Percentiles rank a stretch among this genome's conserved stretches.
Conservation (phyloP, 2,329 filamentous ascomycete genomes). For the Fusarium mexicanum region DNA sequence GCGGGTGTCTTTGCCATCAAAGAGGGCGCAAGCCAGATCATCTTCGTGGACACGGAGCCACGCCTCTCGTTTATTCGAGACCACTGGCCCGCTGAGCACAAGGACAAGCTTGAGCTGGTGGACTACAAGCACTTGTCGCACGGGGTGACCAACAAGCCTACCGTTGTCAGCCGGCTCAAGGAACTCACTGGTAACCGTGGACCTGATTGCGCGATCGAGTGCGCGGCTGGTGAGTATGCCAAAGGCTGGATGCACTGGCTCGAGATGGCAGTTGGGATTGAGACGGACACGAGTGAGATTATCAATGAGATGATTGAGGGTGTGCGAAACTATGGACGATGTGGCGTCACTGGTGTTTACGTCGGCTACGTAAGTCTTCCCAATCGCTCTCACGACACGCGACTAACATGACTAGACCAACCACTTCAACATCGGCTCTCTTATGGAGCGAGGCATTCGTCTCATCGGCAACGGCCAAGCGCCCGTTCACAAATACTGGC, state of each 20-base stretch:
- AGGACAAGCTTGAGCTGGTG: slow-evolving; percentile 69
- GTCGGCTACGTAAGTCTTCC: slow-evolving; percentile 63
- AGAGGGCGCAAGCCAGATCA: slow-evolving; percentile 79
- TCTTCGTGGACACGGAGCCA: slow-evolving; percentile 79
- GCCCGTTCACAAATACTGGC: slow-evolving; percentile 87
- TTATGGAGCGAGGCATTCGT: slow-evolving; percentile 88
- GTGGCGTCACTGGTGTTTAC: slow-evolving; percentile 79
- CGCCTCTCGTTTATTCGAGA: slow-evolving; percentile 74
- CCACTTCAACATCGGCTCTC: slow-evolving; percentile 78
- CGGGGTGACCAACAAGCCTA: slow-evolving; percentile 66
- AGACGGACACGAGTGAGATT: slow-evolving; percentile 87
- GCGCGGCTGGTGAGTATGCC: slow-evolving; percentile 68
- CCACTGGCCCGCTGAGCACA: slow-evolving; percentile 62
- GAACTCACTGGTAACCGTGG: slow-evolving; percentile 77
- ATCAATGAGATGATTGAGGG: slow-evolving; percentile 82
- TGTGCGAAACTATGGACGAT: slow-evolving; percentile 77
- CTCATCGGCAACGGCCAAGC: slow-evolving; percentile 75
- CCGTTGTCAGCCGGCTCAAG: slow-evolving; percentile 77
- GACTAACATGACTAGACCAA: slow-evolving; percentile 38
- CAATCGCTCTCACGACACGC: background rate
- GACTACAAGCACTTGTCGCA: slow-evolving; percentile 71
- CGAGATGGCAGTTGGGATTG: slow-evolving; percentile 70
- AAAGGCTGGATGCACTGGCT: slow-evolving; percentile 70
- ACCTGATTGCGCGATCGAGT: slow-evolving; percentile 79
- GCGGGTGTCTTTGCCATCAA: slow-evolving; percentile 76